These are phyloP conservation scores for Citrus cavaleriei DNA, from an alignment of 345 rosid species.

Conservation along the genomic window DNA sequence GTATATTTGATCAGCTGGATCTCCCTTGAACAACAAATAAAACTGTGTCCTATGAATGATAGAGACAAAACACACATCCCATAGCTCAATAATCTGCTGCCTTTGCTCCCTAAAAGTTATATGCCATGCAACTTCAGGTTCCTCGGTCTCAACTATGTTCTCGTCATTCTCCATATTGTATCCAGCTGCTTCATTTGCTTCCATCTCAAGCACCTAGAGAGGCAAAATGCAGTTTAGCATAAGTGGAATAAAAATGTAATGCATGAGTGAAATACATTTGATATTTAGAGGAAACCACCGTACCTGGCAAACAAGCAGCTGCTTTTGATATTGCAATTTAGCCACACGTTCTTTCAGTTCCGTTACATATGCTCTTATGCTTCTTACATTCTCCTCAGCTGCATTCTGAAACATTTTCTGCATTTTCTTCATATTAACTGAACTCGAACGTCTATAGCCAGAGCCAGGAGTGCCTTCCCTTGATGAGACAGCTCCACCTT, in stretches of 20 bases:
- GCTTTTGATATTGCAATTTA: constrained; percentile 97
- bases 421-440: constrained; percentile 98
- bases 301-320: constrained; percentile 99
- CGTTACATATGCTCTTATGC: constrained; percentile 86
- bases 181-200: constrained; percentile 95
- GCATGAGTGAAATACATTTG: neutral
- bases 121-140: constrained; percentile 79
- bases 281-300: neutral
- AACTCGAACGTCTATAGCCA: constrained; percentile 70
- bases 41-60: constrained; percentile 94
- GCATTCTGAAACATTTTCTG: constrained; percentile 98
- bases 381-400: constrained; percentile 99
- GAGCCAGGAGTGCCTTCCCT: constrained; percentile 80
- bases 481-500: constrained; percentile 73
- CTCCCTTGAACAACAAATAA: constrained; percentile 89
- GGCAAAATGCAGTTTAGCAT: neutral
- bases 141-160: constrained; percentile 37
- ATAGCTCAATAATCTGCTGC: constrained; percentile 86
- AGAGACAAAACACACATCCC: constrained; percentile 89
- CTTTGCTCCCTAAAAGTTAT: constrained; percentile 81
- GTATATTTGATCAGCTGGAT: constrained; percentile 94
- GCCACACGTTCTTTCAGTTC: constrained; percentile 97
- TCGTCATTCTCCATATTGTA: constrained; percentile 60
- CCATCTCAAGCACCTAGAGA: constrained; percentile 87
- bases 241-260: neutral